A percentile compares a stretch with the other conserved stretches of the same genome.
Evolutionary conservation across 331 rosid genomes (phyloP).

Genomic region (Cydonia oblonga): DNA sequence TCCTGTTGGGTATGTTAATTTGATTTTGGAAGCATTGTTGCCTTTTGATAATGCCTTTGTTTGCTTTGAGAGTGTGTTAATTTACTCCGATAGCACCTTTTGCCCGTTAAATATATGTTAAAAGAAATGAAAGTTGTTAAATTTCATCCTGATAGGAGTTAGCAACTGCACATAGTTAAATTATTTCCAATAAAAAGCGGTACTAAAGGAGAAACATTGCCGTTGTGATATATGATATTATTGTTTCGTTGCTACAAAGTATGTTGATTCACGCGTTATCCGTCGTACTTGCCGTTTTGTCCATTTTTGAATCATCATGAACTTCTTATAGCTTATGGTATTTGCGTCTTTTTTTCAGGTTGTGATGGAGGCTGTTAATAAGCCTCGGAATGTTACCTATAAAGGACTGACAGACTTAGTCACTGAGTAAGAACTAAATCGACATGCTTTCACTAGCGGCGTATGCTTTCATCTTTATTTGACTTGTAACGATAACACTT

Average conservation of each 20-base stretch:
- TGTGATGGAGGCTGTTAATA: constrained; percentile 92
- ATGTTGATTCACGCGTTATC: not conserved
- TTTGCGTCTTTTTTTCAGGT: constrained; percentile 37
- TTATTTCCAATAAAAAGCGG: not conserved
- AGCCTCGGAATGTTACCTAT: constrained; percentile 71
- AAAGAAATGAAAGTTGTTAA: not conserved
- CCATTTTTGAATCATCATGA: not conserved
- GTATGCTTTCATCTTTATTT: constrained; percentile 10
- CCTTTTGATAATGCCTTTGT: not conserved
- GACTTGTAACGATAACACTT: not conserved
- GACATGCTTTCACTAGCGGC: constrained; percentile 7
- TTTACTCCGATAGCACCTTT: not conserved
- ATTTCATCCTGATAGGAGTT: not conserved
- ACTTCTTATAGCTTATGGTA: not conserved
- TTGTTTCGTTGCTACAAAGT: not conserved
- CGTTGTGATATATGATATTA: not conserved
- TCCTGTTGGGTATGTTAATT: not conserved
- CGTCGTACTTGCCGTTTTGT: not conserved
- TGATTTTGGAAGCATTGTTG: not conserved
- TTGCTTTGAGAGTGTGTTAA: not conserved
- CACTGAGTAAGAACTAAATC: constrained; percentile 71
- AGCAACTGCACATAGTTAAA: not conserved
- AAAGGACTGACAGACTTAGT: constrained; percentile 92
- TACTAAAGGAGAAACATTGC: not conserved
- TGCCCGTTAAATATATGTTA: too few species aligned